Percentiles rank a stretch among this genome's conserved stretches.
phyloP scores from a whole-genome alignment of 176 grass and related monocot species.

The Chrysopogon serrulatus region DNA sequence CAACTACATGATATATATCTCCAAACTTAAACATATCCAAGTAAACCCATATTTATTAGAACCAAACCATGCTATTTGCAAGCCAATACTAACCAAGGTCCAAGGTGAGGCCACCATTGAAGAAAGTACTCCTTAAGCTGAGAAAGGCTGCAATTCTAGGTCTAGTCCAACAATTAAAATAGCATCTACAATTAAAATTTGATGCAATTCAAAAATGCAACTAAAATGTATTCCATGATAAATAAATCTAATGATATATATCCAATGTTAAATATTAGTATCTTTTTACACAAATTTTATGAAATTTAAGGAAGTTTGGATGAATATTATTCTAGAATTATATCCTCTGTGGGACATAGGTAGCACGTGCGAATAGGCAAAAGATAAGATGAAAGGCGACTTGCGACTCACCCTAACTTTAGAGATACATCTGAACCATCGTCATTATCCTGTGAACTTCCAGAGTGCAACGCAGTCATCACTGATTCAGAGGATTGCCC shows the following conservation, averaged over 20 bases:
- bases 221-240: too few species aligned
- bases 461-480: constrained; percentile 72
- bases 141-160: not conserved
- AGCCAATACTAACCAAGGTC: not conserved
- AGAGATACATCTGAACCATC: constrained; percentile 87
- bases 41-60: not conserved
- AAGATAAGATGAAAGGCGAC: not conserved
- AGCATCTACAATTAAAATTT: too few species aligned
- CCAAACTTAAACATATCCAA: not conserved
- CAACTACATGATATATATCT: not conserved
- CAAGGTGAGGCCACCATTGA: not conserved
- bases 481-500: constrained; percentile 98
- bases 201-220: too few species aligned
- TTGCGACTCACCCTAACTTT: constrained; percentile 61
- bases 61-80: not conserved
- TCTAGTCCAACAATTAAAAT: too few species aligned
- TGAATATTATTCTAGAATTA: not conserved
- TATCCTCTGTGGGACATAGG: not conserved
- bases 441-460: constrained; percentile 82
- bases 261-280: not conserved
- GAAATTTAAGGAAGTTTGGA: not conserved
- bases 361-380: not conserved
- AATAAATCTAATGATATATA: too few species aligned
- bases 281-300: not conserved
- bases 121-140: not conserved